Base-by-base conservation (phyloP, 78 protist species). In the Dictyostelium capitatum region DNA sequence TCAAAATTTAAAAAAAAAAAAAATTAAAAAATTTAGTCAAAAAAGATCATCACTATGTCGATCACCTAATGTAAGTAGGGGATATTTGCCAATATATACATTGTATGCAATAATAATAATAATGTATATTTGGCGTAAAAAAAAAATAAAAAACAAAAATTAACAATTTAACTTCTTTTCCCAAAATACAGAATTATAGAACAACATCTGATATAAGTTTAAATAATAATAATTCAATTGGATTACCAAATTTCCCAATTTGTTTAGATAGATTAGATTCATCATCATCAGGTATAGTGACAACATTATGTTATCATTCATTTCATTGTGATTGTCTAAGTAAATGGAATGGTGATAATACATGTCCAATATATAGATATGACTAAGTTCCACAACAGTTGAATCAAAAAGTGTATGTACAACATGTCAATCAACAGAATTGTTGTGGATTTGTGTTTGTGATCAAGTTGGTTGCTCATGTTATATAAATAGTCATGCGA, bases 371-470 rank as follows among this genome's bases (percentile, higher is more conserved):
- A n/a, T 96, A 96, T 84, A 41, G 97, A 59, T 82, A 92, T 77
- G 90, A 92, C 3, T 96, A 95, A 64, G 73, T 87, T 10, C 93
- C 93, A 73, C 72, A 47, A 41, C 32, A 4, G 93, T 87, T 4
- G 93, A 87, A 11, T 48, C 78, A 12, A 87, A 87, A 51, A 87
- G 74, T 50, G 69, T 77, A 8, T 70, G 83, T 62, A 10, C 70
- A 14, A 56, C 50, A n/a, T 97, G 98, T 64, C 83, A 74, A 17
- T 59, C 95, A 0, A 50, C 82, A 6, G 97, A 97, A 28, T 82
- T 82, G 17, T 94, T 97, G 5, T 97, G 98, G 99, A 96, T 96
- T 37, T 97, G 99, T 79, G 81, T 98, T 28, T 98, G 99, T 87
- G 98, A 97, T 9, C 64, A 79, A 69, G 83, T 96, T 25, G 98